A percentile compares a stretch with the other conserved stretches of the same genome.
Conservation (phyloP, 768 basidiomycete genomes). For the Rhodotorula toruloides region DNA sequence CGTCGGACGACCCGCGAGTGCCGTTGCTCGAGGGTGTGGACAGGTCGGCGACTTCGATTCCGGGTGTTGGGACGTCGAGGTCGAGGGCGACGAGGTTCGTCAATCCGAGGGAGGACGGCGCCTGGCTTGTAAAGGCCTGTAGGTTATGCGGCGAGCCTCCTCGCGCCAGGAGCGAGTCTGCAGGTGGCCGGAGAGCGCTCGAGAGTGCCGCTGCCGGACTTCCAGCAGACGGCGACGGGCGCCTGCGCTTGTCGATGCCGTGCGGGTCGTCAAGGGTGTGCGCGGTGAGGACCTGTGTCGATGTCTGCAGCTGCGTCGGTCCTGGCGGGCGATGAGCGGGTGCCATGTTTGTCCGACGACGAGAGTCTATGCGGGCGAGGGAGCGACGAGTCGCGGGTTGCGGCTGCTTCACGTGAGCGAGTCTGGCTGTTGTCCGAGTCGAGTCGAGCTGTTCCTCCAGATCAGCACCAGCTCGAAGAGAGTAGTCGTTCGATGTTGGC, state of each 20-base stretch:
- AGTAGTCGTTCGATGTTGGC: too few relatives aligned
- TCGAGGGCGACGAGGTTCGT: slow-evolving; percentile 29
- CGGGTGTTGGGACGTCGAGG: slow-evolving; percentile 10
- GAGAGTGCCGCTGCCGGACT: slow-evolving; percentile 8
- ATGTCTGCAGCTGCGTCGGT: neutral
- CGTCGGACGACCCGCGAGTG: neutral
- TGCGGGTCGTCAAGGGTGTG: neutral
- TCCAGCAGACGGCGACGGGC: neutral
- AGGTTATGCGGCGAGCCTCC: slow-evolving; percentile 25
- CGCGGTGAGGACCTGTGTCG: too few relatives aligned
- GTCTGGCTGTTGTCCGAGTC: too few relatives aligned
- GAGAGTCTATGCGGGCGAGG: neutral
- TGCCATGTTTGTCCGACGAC: neutral
- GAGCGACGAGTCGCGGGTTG: neutral
- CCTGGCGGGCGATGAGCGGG: neutral
- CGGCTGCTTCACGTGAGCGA: neutral
- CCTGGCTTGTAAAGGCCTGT: neutral
- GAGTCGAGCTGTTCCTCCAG: too few relatives aligned
- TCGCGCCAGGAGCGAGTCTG: slow-evolving; percentile 26
- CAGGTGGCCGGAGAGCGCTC: slow-evolving; percentile 18
- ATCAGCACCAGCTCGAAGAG: too few relatives aligned
- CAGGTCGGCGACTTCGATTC: slow-evolving; percentile 9
- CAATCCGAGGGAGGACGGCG: slow-evolving; percentile 7
- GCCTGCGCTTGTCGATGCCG: neutral
- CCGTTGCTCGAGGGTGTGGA: neutral